These are phyloP conservation scores for Mucuna pruriens DNA, from an alignment of 306 rosid genomes.

Conservation along the genomic window DNA sequence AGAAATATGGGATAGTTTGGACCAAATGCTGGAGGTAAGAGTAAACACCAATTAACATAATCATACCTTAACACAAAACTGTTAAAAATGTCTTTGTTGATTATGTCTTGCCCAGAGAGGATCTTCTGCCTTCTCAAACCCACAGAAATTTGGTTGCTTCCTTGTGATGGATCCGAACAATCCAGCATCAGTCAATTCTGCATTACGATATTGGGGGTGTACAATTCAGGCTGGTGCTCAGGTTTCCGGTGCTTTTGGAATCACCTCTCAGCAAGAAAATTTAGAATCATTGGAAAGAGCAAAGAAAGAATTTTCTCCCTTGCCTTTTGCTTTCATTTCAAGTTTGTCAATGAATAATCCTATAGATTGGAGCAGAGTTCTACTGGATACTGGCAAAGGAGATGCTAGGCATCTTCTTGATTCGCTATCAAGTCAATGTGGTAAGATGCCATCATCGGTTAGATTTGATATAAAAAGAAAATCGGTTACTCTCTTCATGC, in stretches of 20 bases:
- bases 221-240: constrained; percentile 88
- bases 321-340: constrained; percentile 74
- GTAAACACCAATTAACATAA: constrained; percentile 19
- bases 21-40: constrained; percentile 78
- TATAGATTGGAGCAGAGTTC: constrained; percentile 62
- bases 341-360: constrained; percentile 49
- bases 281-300: constrained; percentile 53
- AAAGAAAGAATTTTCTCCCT: constrained; percentile 61
- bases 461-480: constrained; percentile 70
- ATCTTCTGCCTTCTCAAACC: constrained; percentile 74
- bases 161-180: constrained; percentile 79
- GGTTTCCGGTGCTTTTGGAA: constrained; percentile 79
- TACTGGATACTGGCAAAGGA: constrained; percentile 44
- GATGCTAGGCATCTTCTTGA: constrained; percentile 68
- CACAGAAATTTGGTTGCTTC: constrained; percentile 73
- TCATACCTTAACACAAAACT: constrained; percentile 13
- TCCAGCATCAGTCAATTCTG: constrained; percentile 68
- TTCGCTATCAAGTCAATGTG: constrained; percentile 45
- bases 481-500: constrained; percentile 81
- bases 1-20: constrained; percentile 68
- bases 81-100: constrained; percentile 34
- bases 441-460: constrained; percentile 52
- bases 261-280: constrained; percentile 47
- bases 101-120: constrained; percentile 67
- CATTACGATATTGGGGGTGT: constrained; percentile 95